A percentile compares a stretch with the other conserved stretches of the same genome.
Conservation (phyloP, 192 early-diverging fungal species). For the Funneliformis mosseae region DNA sequence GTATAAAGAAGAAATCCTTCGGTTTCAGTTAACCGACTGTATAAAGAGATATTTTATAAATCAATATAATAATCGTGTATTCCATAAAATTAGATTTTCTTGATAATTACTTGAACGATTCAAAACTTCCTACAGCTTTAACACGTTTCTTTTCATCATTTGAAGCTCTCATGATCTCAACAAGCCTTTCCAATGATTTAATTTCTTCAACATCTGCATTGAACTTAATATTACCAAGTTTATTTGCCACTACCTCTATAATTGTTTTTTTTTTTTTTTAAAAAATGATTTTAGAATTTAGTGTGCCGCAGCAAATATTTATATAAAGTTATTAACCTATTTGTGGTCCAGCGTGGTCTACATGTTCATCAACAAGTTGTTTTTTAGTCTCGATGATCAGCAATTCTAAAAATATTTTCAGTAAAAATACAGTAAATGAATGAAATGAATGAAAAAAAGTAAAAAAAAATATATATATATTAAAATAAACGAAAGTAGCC, state of each 20-base stretch:
- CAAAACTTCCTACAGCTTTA: slow-evolving; percentile 11
- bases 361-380: not conserved
- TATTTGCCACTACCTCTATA: slow-evolving; percentile 2
- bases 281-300: not conserved
- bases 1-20: not conserved
- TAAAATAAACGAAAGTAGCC: too few species aligned
- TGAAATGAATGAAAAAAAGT: too few species aligned
- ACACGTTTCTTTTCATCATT: slow-evolving; percentile 1
- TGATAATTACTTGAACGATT: slow-evolving; percentile 1
- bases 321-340: not conserved
- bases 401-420: not conserved
- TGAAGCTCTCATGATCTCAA: slow-evolving; percentile 1
- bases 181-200: not conserved
- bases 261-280: too few species aligned
- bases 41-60: not conserved
- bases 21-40: not conserved
- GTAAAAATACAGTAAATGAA: too few species aligned
- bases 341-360: not conserved
- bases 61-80: not conserved
- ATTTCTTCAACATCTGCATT: not conserved
- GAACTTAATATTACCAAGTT: not conserved
- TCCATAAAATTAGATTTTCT: too few species aligned
- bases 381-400: not conserved
- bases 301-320: not conserved
- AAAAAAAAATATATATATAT: too few species aligned